These are phyloP conservation scores for Raddia guianensis DNA, from an alignment of 176 grass and related monocot genomes.

Conservation along the genomic window DNA sequence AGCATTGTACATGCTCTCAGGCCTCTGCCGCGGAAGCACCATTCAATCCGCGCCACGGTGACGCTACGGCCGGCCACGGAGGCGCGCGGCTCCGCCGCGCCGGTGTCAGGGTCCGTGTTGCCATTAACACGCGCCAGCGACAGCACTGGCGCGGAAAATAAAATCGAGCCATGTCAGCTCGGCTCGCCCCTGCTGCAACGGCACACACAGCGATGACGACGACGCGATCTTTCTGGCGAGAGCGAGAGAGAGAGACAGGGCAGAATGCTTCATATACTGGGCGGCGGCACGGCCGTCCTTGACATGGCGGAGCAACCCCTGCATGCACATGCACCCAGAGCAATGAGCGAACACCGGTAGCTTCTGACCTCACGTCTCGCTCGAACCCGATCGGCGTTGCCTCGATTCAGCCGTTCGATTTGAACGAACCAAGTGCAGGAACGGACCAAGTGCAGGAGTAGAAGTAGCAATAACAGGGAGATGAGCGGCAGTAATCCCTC, in stretches of 20 bases:
- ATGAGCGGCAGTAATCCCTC: not conserved
- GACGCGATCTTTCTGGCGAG: not conserved
- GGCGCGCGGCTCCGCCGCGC: not conserved
- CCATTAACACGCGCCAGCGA: slow-evolving; percentile 32
- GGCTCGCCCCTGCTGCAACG: not conserved
- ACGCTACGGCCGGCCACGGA: not conserved
- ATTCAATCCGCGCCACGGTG: no score
- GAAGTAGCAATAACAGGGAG: not conserved
- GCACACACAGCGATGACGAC: not conserved
- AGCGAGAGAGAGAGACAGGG: no score
- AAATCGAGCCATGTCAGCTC: slow-evolving; percentile 7
- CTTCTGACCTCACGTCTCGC: not conserved
- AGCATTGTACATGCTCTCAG: no score
- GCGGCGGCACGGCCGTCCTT: not conserved
- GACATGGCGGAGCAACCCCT: not conserved
- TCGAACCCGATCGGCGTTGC: not conserved
- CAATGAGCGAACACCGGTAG: not conserved
- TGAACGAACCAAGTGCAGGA: not conserved
- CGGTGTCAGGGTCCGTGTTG: not conserved
- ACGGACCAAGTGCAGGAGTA: not conserved
- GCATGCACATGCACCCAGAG: not conserved
- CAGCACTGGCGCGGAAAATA: not conserved
- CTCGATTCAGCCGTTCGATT: not conserved
- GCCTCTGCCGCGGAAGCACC: no score
- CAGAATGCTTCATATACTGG: no score